These are phyloP conservation scores for Epicoccum nigrum DNA, from an alignment of 2,329 filamentous ascomycete species.

Conservation along the genomic window DNA sequence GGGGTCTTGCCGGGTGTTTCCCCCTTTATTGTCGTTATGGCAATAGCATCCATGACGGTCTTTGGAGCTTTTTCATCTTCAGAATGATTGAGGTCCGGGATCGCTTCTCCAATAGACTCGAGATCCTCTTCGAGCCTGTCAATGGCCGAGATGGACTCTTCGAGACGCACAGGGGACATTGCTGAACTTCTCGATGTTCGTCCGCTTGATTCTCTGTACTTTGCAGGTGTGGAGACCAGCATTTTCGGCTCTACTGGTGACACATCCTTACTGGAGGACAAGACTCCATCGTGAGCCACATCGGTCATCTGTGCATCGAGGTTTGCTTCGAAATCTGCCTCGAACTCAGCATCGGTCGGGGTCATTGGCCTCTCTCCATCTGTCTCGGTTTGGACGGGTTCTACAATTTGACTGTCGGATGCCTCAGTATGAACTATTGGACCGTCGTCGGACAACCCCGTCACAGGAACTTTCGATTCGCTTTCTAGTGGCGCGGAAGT, in stretches of 20 bases:
- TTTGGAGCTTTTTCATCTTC: slow-evolving; percentile 40
- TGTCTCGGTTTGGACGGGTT: not conserved
- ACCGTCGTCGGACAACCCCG: not conserved
- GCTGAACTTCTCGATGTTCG: slow-evolving; percentile 33
- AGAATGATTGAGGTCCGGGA: slow-evolving; percentile 44
- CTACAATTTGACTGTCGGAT: not conserved
- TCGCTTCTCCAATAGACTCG: slow-evolving; percentile 52
- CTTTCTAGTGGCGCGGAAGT: no score
- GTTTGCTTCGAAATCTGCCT: slow-evolving; percentile 3
- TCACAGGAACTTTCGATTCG: no score
- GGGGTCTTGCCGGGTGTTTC: slow-evolving; percentile 15
- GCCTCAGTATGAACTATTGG: not conserved
- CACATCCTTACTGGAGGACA: slow-evolving; percentile 28
- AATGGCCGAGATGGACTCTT: slow-evolving; percentile 58
- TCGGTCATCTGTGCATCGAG: not conserved
- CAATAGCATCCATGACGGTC: slow-evolving; percentile 19
- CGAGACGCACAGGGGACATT: slow-evolving; percentile 45
- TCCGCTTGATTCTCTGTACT: slow-evolving; percentile 29
- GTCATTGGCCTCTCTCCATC: not conserved
- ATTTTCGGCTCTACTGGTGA: slow-evolving; percentile 39
- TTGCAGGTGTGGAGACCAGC: slow-evolving; percentile 28
- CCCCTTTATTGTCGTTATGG: slow-evolving; percentile 7
- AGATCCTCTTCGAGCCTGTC: slow-evolving; percentile 60
- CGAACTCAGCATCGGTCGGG: slow-evolving; percentile 3
- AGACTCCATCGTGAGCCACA: not conserved